Conservation (phyloP, 768 basidiomycete species). For the Porpolomopsis calyptriformis region DNA sequence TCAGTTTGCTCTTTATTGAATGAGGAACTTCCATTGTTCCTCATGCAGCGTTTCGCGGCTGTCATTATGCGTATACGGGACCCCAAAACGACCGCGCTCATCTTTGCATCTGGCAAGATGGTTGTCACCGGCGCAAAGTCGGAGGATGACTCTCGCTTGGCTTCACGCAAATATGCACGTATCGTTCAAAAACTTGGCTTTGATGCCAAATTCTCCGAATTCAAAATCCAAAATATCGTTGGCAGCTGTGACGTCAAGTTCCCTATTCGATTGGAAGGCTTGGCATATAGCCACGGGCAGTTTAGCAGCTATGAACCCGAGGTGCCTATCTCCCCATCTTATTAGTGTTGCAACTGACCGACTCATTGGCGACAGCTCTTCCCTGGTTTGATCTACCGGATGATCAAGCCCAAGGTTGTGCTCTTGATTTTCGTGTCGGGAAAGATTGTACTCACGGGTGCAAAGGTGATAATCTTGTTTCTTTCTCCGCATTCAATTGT, state of each 20-base stretch:
- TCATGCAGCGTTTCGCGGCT: conserved; percentile 91
- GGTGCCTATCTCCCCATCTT: conserved; percentile 36
- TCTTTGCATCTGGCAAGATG: conserved; percentile 99
- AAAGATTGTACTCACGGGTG: conserved; percentile 97
- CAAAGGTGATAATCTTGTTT: conserved; percentile 64
- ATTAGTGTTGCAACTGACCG: not conserved
- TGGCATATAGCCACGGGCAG: conserved; percentile 96
- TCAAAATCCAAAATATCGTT: conserved; percentile 99
- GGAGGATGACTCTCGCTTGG: conserved; percentile 93
- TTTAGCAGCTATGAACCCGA: conserved; percentile 98
- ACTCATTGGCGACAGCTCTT: conserved; percentile 52
- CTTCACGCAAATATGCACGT: conserved; percentile 96
- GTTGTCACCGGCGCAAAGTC: conserved; percentile 99
- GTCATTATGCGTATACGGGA: conserved; percentile 99
- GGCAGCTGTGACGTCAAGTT: conserved; percentile 98
- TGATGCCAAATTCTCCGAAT: conserved; percentile 98
- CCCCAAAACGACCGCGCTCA: conserved; percentile 98
- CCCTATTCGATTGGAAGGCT: conserved; percentile 93
- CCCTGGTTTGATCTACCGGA: conserved; percentile 97
- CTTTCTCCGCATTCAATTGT: conserved; percentile 5
- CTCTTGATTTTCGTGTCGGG: conserved; percentile 97
- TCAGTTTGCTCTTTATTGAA: conserved; percentile 34
- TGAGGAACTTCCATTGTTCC: conserved; percentile 44
- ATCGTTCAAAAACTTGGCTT: conserved; percentile 99
- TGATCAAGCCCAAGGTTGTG: conserved; percentile 99